Evolutionary conservation across 345 rosid genomes (phyloP).

Genomic region (Salix koriyanagi): DNA sequence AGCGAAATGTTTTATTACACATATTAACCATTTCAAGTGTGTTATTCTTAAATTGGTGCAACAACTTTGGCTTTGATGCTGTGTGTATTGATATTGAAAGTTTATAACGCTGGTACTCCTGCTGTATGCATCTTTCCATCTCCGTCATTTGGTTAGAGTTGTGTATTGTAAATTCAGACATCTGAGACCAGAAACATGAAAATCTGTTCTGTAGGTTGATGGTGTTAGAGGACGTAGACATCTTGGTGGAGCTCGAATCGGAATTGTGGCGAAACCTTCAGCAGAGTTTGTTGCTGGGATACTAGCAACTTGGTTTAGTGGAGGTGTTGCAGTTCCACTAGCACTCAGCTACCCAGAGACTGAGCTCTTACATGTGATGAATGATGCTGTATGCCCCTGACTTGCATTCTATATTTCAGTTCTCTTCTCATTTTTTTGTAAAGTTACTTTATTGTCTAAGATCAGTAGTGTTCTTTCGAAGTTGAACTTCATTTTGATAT

Average conservation of each 20-base stretch:
- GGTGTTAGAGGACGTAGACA: conserved; percentile 30
- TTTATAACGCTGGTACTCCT: too few species aligned
- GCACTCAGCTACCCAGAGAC: conserved; percentile 92
- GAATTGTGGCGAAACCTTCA: conserved; percentile 94
- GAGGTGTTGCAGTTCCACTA: conserved; percentile 97
- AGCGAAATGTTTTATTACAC: too few species aligned
- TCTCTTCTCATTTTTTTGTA: background rate
- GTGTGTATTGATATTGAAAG: too few species aligned
- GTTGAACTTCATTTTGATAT: background rate
- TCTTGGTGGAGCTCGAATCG: conserved; percentile 85
- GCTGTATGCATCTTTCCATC: background rate
- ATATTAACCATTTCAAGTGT: background rate
- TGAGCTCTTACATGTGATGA: conserved; percentile 88
- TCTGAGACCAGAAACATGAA: too few species aligned
- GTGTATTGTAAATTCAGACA: too few species aligned
- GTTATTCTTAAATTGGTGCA: background rate
- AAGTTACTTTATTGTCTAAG: background rate
- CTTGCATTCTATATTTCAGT: too few species aligned
- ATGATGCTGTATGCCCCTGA: conserved; percentile 61
- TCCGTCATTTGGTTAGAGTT: too few species aligned
- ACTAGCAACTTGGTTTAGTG: conserved; percentile 87
- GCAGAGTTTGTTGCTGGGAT: conserved; percentile 91
- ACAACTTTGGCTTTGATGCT: too few species aligned
- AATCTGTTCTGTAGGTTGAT: conserved; percentile 17
- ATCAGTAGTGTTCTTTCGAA: background rate